Base-by-base conservation (phyloP, 768 basidiomycete species). In the Punctularia strigosozonata region DNA sequence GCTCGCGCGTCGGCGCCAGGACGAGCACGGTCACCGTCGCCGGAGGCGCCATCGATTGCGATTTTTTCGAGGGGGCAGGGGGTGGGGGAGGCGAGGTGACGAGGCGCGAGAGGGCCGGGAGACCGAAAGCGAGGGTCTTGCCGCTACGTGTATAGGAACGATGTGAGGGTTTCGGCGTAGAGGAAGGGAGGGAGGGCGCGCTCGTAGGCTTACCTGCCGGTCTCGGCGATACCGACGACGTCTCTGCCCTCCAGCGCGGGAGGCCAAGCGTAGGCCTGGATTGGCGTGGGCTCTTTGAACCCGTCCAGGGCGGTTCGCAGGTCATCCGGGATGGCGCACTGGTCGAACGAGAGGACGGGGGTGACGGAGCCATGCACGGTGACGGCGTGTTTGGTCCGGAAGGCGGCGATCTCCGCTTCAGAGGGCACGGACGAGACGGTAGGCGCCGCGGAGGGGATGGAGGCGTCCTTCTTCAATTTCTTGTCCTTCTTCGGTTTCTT, bases 241-340 rank as follows among this genome's bases (percentile, higher is more conserved):
- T 98, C 87, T n/a, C 66, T 66, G 1, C 84, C 84, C 18, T 71
- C 65, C 19, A 98, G 63, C 5, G 86, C 77, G 24, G 85, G 77
- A 2, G 92, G 89, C 92, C 92, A 98, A 10, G 91, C 76, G 49
- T 88, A 94, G 5, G 89, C 81, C 55, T 99, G 95, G 39, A 99
- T 90, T 0, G 95, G 92, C 0, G 92, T 94, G 4, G 95, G 94
- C 46, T 82, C 76, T 46, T 77, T 74, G 64, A 91, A 99, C 6
- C 63, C 65, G 35, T 64, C 56, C 43, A 97, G 78, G 0, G 77
- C 80, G 1, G 61, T 51, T 30, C 67, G 69, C 24, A 98, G 71
- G 12, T 66, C 63, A 1, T 62, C 56, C 5, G 82, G 75, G 36
- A 97, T 69, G 21, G 65, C 66, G 1, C 98, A 71, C 39, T 83